Evolutionary conservation across 2,329 filamentous ascomycete genomes (phyloP).

Genomic region (Aureobasidium sp.): DNA sequence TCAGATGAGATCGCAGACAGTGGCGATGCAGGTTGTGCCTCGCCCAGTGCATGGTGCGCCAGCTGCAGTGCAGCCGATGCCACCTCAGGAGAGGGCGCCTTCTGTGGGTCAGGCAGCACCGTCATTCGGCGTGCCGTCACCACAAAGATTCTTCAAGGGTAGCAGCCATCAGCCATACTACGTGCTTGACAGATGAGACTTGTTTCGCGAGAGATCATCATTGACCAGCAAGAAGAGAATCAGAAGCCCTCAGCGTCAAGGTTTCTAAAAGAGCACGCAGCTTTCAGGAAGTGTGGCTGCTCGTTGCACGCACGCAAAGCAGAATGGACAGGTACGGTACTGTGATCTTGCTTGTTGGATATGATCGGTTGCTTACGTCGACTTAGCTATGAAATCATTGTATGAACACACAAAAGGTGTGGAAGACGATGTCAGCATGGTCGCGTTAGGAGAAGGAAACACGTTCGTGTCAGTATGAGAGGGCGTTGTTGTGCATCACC

Average conservation of each 20-base stretch:
- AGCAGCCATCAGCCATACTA: constrained; percentile 1
- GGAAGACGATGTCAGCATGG: neutral
- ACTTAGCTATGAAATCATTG: neutral
- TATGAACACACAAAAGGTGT: neutral
- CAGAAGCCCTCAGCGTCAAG: neutral
- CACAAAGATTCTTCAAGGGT: constrained; percentile 6
- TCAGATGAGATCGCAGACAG: constrained; percentile 11
- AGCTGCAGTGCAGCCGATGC: constrained; percentile 28
- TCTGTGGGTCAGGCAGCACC: constrained; percentile 25
- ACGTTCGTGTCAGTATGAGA: neutral
- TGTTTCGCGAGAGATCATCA: neutral
- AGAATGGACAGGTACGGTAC: neutral
- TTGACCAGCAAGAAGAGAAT: neutral
- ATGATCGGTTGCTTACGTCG: neutral
- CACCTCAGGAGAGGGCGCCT: constrained; percentile 28
- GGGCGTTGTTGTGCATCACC: neutral
- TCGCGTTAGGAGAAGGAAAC: neutral
- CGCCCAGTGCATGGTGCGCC: constrained; percentile 28
- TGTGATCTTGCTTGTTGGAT: neutral
- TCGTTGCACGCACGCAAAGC: neutral
- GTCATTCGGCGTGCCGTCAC: constrained; percentile 12
- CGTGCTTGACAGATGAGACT: constrained; percentile 4
- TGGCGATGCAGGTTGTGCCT: neutral
- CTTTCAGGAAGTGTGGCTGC: neutral
- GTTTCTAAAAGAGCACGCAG: neutral